Conservation (phyloP, 2,329 filamentous ascomycete genomes). For the Sporothrix variecibatus region DNA sequence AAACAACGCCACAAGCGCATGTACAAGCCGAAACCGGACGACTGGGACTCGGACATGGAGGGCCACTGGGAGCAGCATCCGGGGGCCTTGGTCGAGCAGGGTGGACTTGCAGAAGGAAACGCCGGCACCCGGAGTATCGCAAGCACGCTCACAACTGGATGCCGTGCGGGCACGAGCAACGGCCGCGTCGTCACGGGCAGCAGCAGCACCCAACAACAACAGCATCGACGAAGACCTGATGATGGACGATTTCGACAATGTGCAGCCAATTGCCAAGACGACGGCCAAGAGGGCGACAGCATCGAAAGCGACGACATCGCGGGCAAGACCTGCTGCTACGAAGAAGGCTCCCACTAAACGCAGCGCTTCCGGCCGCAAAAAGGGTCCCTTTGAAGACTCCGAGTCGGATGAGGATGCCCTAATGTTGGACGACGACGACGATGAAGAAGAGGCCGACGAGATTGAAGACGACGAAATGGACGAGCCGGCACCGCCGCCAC, state of each 20-base stretch:
- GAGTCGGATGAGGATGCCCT: constrained; percentile 50
- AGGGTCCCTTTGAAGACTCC: constrained; percentile 43
- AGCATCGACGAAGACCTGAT: constrained; percentile 54
- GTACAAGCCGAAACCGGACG: constrained; percentile 73
- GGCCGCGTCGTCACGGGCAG: constrained; percentile 31
- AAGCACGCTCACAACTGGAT: not conserved
- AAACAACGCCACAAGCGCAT: constrained; percentile 47
- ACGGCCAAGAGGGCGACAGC: constrained; percentile 38
- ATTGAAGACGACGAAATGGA: constrained; percentile 28
- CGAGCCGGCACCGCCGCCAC: constrained; percentile 43
- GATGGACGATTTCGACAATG: constrained; percentile 55
- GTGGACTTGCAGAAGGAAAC: not conserved
- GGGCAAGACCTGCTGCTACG: constrained; percentile 30
- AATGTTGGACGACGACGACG: constrained; percentile 57
- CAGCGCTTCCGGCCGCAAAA: constrained; percentile 45
- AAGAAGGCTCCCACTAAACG: constrained; percentile 46
- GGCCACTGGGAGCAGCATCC: constrained; percentile 83
- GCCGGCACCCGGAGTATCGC: not conserved
- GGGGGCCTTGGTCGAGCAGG: constrained; percentile 55
- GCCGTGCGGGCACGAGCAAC: not conserved
- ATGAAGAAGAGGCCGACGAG: constrained; percentile 22
- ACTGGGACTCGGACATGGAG: constrained; percentile 88
- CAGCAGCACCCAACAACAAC: too few species aligned
- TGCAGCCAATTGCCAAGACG: constrained; percentile 40
- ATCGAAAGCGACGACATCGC: not conserved